Percentiles rank a stretch among this genome's conserved stretches.
These are phyloP conservation scores for Gossypium bickii DNA, from an alignment of 345 rosid genomes.

Conservation along the genomic window DNA sequence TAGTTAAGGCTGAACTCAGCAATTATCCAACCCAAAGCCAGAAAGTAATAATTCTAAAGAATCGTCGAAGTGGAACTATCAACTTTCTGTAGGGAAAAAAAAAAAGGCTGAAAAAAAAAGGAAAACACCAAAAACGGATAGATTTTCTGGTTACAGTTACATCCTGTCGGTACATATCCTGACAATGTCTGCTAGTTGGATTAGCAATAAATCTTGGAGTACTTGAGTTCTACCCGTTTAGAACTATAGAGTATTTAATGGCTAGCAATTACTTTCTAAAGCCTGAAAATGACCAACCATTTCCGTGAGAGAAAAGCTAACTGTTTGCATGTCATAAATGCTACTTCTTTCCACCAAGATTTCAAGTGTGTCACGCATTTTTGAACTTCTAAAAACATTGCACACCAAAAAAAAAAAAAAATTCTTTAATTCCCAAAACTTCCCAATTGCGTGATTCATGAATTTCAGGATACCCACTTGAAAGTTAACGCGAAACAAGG, in stretches of 20 bases:
- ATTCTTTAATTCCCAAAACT: background rate
- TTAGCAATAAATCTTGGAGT: background rate
- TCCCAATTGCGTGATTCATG: background rate
- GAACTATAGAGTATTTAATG: background rate
- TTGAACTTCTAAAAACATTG: background rate
- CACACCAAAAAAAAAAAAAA: background rate
- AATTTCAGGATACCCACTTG: background rate
- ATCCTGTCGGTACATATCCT: background rate
- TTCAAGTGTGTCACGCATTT: background rate
- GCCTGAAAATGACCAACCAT: background rate
- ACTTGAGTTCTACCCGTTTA: background rate
- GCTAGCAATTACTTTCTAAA: background rate
- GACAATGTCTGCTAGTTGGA: background rate
- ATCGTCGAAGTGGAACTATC: background rate
- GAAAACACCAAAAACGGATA: background rate
- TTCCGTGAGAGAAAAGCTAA: background rate
- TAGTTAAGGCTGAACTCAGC: background rate
- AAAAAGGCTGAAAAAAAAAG: background rate
- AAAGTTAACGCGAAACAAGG: background rate
- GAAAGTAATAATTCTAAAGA: no score
- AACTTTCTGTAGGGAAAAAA: background rate
- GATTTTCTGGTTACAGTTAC: background rate
- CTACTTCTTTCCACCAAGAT: slow-evolving; percentile 6
- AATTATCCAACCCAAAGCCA: background rate
- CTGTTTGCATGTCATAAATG: background rate